Percentiles rank a stretch among this genome's conserved stretches.
phyloP scores from a whole-genome alignment of 2,329 filamentous ascomycete species.

The Talaromyces sp. region DNA sequence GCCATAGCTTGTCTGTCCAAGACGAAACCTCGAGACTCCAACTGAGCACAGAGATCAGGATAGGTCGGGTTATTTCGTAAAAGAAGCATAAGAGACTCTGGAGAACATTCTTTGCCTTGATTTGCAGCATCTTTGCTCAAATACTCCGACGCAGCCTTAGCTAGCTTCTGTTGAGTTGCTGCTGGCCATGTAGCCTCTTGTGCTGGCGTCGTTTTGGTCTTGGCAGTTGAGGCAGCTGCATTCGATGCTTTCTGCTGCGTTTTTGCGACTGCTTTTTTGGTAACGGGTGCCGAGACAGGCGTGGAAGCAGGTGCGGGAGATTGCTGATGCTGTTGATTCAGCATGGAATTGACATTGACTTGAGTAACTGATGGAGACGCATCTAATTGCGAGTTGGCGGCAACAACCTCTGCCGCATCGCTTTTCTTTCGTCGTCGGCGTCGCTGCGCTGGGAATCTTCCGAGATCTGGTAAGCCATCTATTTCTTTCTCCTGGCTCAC shows the following conservation, averaged over 20 bases:
- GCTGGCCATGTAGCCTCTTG: constrained; percentile 51
- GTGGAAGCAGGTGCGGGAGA: background rate
- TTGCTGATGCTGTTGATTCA: constrained; percentile 10
- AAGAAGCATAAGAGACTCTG: constrained; percentile 46
- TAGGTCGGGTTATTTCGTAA: constrained; percentile 57
- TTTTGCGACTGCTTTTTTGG: background rate
- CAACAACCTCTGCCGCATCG: background rate
- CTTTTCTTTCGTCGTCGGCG: constrained; percentile 11
- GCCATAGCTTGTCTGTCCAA: constrained; percentile 57
- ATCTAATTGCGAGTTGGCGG: background rate
- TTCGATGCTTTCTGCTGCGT: background rate
- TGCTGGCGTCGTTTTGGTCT: constrained; percentile 1
- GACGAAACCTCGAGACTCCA: constrained; percentile 51
- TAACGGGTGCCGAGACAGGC: background rate
- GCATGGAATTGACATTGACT: constrained; percentile 14
- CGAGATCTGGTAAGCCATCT: constrained; percentile 13
- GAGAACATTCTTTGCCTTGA: constrained; percentile 35
- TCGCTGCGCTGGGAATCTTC: constrained; percentile 19
- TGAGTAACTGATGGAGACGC: background rate
- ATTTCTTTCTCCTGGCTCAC: background rate
- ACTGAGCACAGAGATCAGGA: constrained; percentile 53
- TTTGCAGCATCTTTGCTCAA: constrained; percentile 48
- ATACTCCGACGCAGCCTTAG: constrained; percentile 50
- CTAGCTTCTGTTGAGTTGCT: constrained; percentile 49
- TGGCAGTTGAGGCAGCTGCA: background rate